Evolutionary conservation across 352 stramenopile genomes (phyloP).

Genomic region (Phytophthora sansomeana): DNA sequence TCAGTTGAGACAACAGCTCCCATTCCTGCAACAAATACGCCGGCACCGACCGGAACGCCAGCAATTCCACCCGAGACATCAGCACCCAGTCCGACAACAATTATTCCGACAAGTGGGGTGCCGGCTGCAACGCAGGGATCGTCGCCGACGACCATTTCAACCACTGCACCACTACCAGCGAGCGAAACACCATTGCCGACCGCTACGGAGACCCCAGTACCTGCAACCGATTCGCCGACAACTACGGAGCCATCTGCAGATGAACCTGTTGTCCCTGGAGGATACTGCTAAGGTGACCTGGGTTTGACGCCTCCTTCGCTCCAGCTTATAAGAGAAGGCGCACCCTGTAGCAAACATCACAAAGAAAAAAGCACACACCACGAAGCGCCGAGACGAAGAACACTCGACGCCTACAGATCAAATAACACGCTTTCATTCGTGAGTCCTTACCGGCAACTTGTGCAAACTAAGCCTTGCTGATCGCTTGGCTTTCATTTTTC

Average conservation of each 20-base stretch:
- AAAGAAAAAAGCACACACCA: not conserved
- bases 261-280: conserved; percentile 23
- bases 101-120: not conserved
- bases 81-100: not conserved
- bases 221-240: conserved; percentile 11
- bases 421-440: conserved; percentile 39
- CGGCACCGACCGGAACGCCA: not conserved
- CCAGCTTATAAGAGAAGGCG: not conserved
- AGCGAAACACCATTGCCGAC: conserved; percentile 1
- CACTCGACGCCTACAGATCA: conserved; percentile 17
- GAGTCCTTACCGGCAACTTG: conserved; percentile 29
- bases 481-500: conserved; percentile 10
- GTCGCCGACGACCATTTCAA: not conserved
- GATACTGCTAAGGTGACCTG: conserved; percentile 8
- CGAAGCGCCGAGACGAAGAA: not conserved
- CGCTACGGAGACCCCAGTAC: not conserved
- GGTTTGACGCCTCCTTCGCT: not conserved
- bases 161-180: not conserved
- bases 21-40: not conserved
- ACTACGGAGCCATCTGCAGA: conserved; percentile 3
- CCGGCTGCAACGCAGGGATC: not conserved
- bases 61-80: not conserved
- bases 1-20: not conserved
- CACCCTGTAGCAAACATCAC: conserved; percentile 3
- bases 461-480: conserved; percentile 18